Evolutionary conservation across 768 basidiomycete species (phyloP).

Genomic region (Boletus rubescentipes): DNA sequence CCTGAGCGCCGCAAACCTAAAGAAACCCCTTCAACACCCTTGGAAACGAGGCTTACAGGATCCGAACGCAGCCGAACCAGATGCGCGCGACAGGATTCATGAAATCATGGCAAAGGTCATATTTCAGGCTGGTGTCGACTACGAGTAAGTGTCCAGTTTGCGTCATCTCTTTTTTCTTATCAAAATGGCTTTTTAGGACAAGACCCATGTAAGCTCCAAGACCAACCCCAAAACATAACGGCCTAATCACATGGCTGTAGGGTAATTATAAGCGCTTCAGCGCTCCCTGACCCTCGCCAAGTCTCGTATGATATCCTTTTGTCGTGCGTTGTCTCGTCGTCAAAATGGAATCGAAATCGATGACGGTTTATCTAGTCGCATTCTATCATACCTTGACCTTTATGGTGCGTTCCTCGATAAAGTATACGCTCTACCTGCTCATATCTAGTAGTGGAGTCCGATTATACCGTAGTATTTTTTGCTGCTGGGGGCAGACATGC

Average conservation of each 20-base stretch:
- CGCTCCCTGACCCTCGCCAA: conserved; percentile 74
- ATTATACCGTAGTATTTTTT: conserved; percentile 87
- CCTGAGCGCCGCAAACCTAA: conserved; percentile 20
- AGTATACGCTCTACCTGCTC: neutral
- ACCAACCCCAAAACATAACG: neutral
- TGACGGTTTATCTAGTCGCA: conserved; percentile 47
- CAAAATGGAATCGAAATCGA: conserved; percentile 3
- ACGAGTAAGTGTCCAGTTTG: conserved; percentile 57
- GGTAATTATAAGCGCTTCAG: conserved; percentile 82
- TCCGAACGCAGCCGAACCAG: conserved; percentile 25
- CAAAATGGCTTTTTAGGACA: conserved; percentile 50
- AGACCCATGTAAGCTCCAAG: conserved; percentile 70
- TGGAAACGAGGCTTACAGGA: conserved; percentile 46
- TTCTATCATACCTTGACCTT: conserved; percentile 75
- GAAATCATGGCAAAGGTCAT: conserved; percentile 71
- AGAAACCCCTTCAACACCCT: conserved; percentile 49
- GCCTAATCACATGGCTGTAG: conserved; percentile 38
- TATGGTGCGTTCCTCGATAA: conserved; percentile 53
- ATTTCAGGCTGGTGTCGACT: conserved; percentile 88
- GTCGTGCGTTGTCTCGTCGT: conserved; percentile 46
- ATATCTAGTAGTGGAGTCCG: conserved; percentile 68
- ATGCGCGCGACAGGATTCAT: conserved; percentile 48
- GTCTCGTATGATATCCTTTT: conserved; percentile 78
- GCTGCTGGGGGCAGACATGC: conserved; percentile 74
- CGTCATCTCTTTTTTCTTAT: conserved; percentile 17